Conservation (phyloP, 192 early-diverging fungal species). For the Oehlia diaphana region DNA sequence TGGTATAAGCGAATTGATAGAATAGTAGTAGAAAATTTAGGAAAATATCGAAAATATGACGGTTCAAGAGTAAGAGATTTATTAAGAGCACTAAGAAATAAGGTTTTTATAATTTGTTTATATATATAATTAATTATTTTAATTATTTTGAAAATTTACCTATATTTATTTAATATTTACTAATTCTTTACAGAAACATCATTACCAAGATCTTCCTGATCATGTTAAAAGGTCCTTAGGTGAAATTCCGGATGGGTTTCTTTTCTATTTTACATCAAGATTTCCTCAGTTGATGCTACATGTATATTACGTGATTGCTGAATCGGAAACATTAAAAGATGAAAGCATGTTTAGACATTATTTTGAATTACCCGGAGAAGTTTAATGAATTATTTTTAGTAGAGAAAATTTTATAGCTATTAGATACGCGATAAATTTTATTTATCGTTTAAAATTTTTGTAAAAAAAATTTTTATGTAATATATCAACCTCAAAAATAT, state of each 20-base stretch:
- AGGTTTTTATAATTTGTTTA: conserved; percentile 49
- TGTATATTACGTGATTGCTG: conserved; percentile 80
- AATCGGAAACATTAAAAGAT: conserved; percentile 57
- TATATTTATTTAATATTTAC: conserved; percentile 10
- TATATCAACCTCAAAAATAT: too few species aligned
- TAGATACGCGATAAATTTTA: too few species aligned
- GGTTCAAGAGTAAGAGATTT: conserved; percentile 81
- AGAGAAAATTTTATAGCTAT: too few species aligned
- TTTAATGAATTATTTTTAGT: not conserved
- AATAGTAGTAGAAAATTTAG: conserved; percentile 74
- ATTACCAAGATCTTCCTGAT: conserved; percentile 89
- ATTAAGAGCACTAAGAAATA: conserved; percentile 89
- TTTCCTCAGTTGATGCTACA: conserved; percentile 90
- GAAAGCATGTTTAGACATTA: conserved; percentile 71
- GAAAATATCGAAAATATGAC: conserved; percentile 94
- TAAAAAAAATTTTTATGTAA: too few species aligned
- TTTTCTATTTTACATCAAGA: conserved; percentile 86
- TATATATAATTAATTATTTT: not conserved
- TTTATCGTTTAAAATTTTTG: too few species aligned
- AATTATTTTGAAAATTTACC: not conserved
- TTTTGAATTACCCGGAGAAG: conserved; percentile 45
- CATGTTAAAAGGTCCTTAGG: conserved; percentile 78
- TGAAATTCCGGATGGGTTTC: conserved; percentile 81
- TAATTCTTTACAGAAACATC: conserved; percentile 76
- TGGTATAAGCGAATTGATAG: conserved; percentile 78